These are phyloP conservation scores for Nemania bipapillata DNA, from an alignment of 2,329 filamentous ascomycete genomes.

Conservation along the genomic window DNA sequence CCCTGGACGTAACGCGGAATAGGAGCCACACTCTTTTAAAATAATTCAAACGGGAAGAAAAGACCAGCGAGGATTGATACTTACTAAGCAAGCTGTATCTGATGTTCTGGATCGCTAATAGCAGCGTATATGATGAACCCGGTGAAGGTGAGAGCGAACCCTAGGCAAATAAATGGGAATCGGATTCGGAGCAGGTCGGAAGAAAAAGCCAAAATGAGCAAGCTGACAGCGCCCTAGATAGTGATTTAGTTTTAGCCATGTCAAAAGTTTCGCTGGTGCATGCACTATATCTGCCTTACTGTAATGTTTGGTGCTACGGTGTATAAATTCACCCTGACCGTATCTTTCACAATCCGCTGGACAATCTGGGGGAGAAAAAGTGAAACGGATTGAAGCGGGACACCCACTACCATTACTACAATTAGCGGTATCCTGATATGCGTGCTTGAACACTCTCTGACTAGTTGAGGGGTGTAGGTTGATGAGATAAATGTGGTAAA, in stretches of 20 bases:
- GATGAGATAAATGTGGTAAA: neutral
- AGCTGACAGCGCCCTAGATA: slow-evolving; percentile 70
- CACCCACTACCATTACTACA: slow-evolving; percentile 55
- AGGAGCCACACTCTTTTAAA: neutral
- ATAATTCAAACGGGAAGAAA: neutral
- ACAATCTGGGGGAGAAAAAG: slow-evolving; percentile 68
- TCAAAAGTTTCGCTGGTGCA: neutral
- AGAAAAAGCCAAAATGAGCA: slow-evolving; percentile 76
- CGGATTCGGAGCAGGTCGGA: slow-evolving; percentile 74
- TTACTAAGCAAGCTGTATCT: slow-evolving; percentile 72
- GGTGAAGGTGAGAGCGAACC: slow-evolving; percentile 77
- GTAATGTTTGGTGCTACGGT: slow-evolving; percentile 83
- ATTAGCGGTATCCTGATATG: slow-evolving; percentile 9
- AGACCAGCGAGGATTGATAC: neutral
- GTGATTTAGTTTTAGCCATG: slow-evolving; percentile 21
- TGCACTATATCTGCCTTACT: slow-evolving; percentile 32
- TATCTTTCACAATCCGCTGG: slow-evolving; percentile 59
- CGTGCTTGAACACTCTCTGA: neutral
- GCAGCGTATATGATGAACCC: slow-evolving; percentile 83
- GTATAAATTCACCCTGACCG: slow-evolving; percentile 77
- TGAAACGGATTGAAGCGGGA: slow-evolving; percentile 66
- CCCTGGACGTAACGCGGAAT: neutral
- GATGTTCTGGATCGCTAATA: slow-evolving; percentile 69
- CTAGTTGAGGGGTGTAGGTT: neutral
- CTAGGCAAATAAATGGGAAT: slow-evolving; percentile 78